Evolutionary conservation across 768 basidiomycete species (phyloP), one percentile per base, ranked within the genome.

Genomic region (Suillus brevipes): DNA sequence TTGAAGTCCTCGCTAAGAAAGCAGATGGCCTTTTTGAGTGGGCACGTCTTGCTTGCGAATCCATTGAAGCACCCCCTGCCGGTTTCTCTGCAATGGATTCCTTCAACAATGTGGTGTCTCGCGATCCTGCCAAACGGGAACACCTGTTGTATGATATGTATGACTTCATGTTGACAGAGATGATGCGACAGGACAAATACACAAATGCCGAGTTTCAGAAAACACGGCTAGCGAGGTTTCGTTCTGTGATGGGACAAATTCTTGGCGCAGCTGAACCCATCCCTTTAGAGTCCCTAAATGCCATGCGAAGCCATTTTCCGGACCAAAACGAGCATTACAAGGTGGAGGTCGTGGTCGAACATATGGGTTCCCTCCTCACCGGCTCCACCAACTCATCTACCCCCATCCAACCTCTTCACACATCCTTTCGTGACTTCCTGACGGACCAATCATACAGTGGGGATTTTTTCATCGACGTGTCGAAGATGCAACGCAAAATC

Each of bases 401-500:
- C 4, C 60, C 66, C 18, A 61, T 74, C 49, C 66, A 62, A n/a
- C 66, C 68, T 13, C 64, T 75, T 28, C 75, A 77, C 45, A 50
- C 74, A 20, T 77, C 75, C 10, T 73, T 77, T 58, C 57, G 58
- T 20, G 76, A 77, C 14, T 77, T 71, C 61, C 67, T 75, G 23
- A 66, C 52, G 6, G 65, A 71, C 43, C 4, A 43, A 37, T 25
- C 28, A 7, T 65, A 71, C 9, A 66, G 67, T 36, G 25, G 34
- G 31, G 42, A 63, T n/a, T 75, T 67, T 52, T 64, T 28, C 63
- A 53, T 69, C 34, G 68, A 68, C 45, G 42, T 55, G 23, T 63
- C 63, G 7, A 45, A 42, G 16, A 38, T 37, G 20, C 70, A 77
- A 23, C 45, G 43, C 2, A 47, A 64, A 28, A 68, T 79, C 0